These are phyloP conservation scores for Pharnaceum exiguum DNA, from an alignment of 148 eudicot species.

Conservation along the genomic window DNA sequence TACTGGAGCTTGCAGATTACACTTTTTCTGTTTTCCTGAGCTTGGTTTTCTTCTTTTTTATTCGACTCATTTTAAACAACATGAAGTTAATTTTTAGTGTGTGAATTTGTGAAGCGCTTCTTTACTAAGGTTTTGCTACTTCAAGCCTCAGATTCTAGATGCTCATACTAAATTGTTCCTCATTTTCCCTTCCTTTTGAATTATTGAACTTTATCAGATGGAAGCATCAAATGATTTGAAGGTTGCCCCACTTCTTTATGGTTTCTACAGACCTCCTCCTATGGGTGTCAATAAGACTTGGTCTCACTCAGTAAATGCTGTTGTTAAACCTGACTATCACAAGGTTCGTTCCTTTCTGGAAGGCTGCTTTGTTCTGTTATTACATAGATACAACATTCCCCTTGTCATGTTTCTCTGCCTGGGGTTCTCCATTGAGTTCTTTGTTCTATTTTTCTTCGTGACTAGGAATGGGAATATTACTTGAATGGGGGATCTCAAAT, in stretches of 20 bases:
- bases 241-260: slow-evolving; percentile 40
- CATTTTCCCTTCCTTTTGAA: background rate
- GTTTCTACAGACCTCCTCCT: slow-evolving; percentile 34
- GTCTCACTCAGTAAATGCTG: slow-evolving; percentile 38
- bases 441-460: background rate
- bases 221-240: slow-evolving; percentile 30
- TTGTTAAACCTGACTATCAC: slow-evolving; percentile 33
- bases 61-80: no score
- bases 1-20: background rate
- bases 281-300: slow-evolving; percentile 29
- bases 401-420: background rate
- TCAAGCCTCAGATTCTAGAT: background rate
- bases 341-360: slow-evolving; percentile 31
- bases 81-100: no score
- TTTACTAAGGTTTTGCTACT: no score
- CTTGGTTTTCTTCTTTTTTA: slow-evolving; percentile 11
- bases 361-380: background rate
- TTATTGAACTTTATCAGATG: slow-evolving; percentile 23
- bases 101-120: no score
- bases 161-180: background rate
- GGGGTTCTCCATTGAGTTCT: background rate
- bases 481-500: slow-evolving; percentile 73
- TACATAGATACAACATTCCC: background rate
- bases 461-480: slow-evolving; percentile 67
- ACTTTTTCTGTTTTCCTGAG: background rate